phyloP scores from a whole-genome alignment of 2,329 filamentous ascomycete species.

The Penicillium concentricum region DNA sequence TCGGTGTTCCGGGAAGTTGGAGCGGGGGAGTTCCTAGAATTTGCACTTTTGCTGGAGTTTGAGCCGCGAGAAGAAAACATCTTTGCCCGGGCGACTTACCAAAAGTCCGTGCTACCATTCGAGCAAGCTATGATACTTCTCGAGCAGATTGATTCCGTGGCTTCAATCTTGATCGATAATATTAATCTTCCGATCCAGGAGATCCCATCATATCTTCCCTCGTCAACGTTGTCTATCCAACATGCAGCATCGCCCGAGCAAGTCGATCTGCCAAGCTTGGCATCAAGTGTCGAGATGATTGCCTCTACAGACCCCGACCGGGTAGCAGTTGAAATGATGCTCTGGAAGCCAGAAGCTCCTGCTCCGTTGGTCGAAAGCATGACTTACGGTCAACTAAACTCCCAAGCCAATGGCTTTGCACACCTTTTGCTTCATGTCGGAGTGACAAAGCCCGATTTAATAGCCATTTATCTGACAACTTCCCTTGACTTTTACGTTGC shows the following conservation, averaged over 20 bases:
- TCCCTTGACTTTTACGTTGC: slow-evolving; percentile 69
- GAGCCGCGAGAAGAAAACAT: slow-evolving; percentile 59
- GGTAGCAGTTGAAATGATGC: slow-evolving; percentile 65
- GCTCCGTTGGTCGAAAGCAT: slow-evolving; percentile 44
- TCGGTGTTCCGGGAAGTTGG: slow-evolving; percentile 55
- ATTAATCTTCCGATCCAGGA: slow-evolving; percentile 34
- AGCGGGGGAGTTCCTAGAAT: slow-evolving; percentile 72
- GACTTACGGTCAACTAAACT: slow-evolving; percentile 66
- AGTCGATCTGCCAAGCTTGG: slow-evolving; percentile 48
- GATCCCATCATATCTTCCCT: slow-evolving; percentile 29
- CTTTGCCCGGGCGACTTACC: slow-evolving; percentile 55
- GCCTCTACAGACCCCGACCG: slow-evolving; percentile 51
- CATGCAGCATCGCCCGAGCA: slow-evolving; percentile 42
- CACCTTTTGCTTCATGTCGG: slow-evolving; percentile 52
- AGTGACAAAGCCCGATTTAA: slow-evolving; percentile 54
- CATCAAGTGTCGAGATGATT: slow-evolving; percentile 55
- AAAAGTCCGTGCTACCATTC: slow-evolving; percentile 53
- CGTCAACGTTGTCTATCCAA: slow-evolving; percentile 49
- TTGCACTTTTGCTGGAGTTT: slow-evolving; percentile 72
- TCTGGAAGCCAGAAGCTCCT: slow-evolving; percentile 41
- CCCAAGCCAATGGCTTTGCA: slow-evolving; percentile 63
- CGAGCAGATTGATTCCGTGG: slow-evolving; percentile 60
- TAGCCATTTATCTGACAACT: slow-evolving; percentile 79
- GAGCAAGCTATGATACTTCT: slow-evolving; percentile 58
- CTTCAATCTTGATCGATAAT: slow-evolving; percentile 43